Conservation (phyloP, 1,284 basidiomycete species). For the Pseudozyma sp. region DNA sequence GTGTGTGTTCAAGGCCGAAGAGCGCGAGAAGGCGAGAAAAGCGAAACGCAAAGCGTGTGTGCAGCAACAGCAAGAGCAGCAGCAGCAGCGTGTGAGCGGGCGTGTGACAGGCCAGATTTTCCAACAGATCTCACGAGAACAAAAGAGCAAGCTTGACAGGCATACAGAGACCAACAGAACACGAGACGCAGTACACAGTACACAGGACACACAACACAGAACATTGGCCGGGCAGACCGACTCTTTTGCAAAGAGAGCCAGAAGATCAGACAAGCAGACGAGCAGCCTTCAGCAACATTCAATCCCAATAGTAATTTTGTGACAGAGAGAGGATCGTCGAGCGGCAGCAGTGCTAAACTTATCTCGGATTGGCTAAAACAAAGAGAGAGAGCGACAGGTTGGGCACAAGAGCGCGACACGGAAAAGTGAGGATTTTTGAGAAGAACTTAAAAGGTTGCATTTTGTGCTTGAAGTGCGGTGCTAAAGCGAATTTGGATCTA, state of each 20-base stretch:
- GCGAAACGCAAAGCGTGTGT: not conserved
- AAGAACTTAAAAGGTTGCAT: not conserved
- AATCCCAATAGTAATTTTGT: too few relatives aligned
- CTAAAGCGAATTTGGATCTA: too few relatives aligned
- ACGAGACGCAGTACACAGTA: not conserved
- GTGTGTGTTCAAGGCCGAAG: not conserved
- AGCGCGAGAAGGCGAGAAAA: not conserved
- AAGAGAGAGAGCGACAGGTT: not conserved
- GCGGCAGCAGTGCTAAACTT: conserved; percentile 21
- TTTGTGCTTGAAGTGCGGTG: too few relatives aligned
- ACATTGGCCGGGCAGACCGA: too few relatives aligned
- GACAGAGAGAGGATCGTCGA: conserved; percentile 25
- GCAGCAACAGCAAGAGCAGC: not conserved
- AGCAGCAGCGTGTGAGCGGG: not conserved
- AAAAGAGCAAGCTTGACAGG: not conserved
- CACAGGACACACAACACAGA: not conserved
- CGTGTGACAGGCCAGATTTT: conserved; percentile 11
- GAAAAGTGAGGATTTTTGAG: not conserved
- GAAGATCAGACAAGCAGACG: not conserved
- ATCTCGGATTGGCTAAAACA: conserved; percentile 24
- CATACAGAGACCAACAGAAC: conserved; percentile 3
- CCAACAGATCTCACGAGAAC: not conserved
- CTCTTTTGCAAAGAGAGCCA: not conserved
- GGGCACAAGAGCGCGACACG: not conserved
- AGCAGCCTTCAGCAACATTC: too few relatives aligned